These are phyloP conservation scores for Westerdykella ornata DNA, from an alignment of 2,329 filamentous ascomycete genomes.

Conservation along the genomic window DNA sequence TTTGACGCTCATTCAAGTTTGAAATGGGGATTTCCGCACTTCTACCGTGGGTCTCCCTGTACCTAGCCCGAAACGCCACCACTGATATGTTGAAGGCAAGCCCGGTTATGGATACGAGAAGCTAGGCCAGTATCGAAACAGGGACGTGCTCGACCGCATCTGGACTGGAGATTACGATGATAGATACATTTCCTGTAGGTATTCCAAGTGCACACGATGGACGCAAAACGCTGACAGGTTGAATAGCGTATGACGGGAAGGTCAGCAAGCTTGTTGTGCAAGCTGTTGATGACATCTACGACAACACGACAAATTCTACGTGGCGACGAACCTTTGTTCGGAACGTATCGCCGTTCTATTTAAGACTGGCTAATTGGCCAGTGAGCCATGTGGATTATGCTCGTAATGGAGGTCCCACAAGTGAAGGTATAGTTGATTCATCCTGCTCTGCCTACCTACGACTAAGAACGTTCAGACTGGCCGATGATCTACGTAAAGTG, in stretches of 20 bases:
- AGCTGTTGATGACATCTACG: constrained; percentile 27
- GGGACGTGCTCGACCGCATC: constrained; percentile 20
- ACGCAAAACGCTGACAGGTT: no score
- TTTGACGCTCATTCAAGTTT: constrained; percentile 16
- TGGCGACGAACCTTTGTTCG: constrained; percentile 28
- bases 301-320: constrained; percentile 20
- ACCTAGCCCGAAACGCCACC: no score
- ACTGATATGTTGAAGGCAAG: constrained; percentile 5
- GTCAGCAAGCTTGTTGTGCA: constrained; percentile 28
- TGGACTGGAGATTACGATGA: constrained; percentile 26
- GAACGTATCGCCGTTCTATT: constrained; percentile 21
- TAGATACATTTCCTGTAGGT: constrained; percentile 21
- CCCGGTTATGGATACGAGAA: constrained; percentile 22
- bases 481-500: constrained; percentile 25
- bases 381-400: constrained; percentile 23
- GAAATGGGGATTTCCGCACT: constrained; percentile 20
- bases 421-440: constrained; percentile 11
- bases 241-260: constrained; percentile 20
- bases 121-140: constrained; percentile 16
- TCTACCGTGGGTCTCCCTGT: constrained; percentile 15
- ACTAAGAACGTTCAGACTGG: constrained; percentile 13
- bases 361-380: constrained; percentile 30
- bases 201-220: no score
- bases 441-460: background rate
- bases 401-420: constrained; percentile 13